A percentile compares a stretch with the other conserved stretches of the same genome.
Conservation (phyloP, 1,139 yeast genomes). For the Zhuliangozyma parablackwelliae region DNA sequence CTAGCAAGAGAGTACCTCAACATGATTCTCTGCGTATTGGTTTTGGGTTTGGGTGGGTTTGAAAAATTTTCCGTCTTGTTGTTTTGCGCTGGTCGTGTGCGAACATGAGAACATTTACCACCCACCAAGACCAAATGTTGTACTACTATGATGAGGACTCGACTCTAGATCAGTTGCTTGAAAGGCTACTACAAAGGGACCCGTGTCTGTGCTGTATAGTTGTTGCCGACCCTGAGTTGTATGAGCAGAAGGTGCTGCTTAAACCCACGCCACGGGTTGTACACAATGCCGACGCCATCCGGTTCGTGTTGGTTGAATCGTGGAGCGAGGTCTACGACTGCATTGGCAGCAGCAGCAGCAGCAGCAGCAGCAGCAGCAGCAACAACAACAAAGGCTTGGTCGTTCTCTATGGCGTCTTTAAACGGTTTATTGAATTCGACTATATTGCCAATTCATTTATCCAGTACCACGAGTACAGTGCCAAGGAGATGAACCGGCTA, state of each 20-base stretch:
- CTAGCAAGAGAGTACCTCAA: neutral
- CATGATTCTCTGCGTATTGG: neutral
- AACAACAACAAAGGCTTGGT: neutral
- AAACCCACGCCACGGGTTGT: constrained; percentile 3
- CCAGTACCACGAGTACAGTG: neutral
- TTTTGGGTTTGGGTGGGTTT: neutral
- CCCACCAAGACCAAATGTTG: constrained; percentile 3
- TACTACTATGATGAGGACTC: constrained; percentile 5
- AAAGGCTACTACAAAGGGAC: neutral
- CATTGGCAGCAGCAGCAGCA: neutral
- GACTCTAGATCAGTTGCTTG: constrained; percentile 6
- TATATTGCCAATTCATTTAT: constrained; percentile 1
- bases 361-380: too few species aligned
- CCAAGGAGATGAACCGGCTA: constrained; percentile 3
- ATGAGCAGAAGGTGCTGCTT: neutral
- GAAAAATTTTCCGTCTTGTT: constrained; percentile 3
- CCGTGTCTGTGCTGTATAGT: constrained; percentile 2
- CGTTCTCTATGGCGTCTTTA: constrained; percentile 8
- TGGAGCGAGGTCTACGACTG: constrained; percentile 8
- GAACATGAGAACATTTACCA: too few species aligned
- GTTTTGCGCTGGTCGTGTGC: too few species aligned
- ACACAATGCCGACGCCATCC: constrained; percentile 1
- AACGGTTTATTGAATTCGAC: constrained; percentile 6
- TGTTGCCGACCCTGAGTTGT: constrained; percentile 5
- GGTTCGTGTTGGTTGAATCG: constrained; percentile 7